Percentiles rank a stretch among this genome's conserved stretches.
phyloP scores from a whole-genome alignment of 2,329 filamentous ascomycete genomes.

The Fusarium sp. region DNA sequence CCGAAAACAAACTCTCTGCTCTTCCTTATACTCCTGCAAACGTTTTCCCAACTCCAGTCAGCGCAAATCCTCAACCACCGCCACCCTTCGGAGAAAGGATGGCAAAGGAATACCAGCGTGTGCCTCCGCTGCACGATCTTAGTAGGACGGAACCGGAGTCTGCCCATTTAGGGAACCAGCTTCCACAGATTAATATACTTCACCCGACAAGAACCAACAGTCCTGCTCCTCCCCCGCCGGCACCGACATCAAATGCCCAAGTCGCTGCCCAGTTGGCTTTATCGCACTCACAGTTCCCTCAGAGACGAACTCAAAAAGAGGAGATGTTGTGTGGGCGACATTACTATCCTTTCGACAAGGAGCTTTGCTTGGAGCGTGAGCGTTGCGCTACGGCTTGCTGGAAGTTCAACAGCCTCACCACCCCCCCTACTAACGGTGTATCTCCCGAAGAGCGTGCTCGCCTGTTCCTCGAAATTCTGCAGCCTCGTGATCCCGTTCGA shows the following conservation, averaged over 20 bases:
- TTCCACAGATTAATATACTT: constrained; percentile 67
- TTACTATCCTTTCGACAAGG: constrained; percentile 82
- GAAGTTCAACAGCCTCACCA: constrained; percentile 82
- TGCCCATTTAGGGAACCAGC: constrained; percentile 58
- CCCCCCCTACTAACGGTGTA: constrained; percentile 76
- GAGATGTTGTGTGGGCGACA: constrained; percentile 85
- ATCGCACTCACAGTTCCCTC: constrained; percentile 62
- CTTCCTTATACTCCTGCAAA: constrained; percentile 64
- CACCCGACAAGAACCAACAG: constrained; percentile 61
- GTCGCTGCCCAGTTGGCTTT: constrained; percentile 68
- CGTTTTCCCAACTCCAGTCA: constrained; percentile 70
- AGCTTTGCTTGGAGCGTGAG: constrained; percentile 84
- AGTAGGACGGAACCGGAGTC: constrained; percentile 65
- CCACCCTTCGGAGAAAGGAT: constrained; percentile 59
- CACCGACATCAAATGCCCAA: constrained; percentile 57
- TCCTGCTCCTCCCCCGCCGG: constrained; percentile 52
- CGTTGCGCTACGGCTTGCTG: constrained; percentile 83
- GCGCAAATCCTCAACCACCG: constrained; percentile 59
- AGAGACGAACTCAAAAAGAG: constrained; percentile 76
- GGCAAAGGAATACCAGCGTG: constrained; percentile 68
- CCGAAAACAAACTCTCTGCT: constrained; percentile 70
- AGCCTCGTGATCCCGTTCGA: constrained; percentile 66
- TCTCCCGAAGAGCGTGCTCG: constrained; percentile 73
- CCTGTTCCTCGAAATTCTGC: constrained; percentile 76
- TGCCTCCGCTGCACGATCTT: constrained; percentile 69